Conservation (phyloP, 192 early-diverging fungal genomes). For the Podila minutissima region DNA sequence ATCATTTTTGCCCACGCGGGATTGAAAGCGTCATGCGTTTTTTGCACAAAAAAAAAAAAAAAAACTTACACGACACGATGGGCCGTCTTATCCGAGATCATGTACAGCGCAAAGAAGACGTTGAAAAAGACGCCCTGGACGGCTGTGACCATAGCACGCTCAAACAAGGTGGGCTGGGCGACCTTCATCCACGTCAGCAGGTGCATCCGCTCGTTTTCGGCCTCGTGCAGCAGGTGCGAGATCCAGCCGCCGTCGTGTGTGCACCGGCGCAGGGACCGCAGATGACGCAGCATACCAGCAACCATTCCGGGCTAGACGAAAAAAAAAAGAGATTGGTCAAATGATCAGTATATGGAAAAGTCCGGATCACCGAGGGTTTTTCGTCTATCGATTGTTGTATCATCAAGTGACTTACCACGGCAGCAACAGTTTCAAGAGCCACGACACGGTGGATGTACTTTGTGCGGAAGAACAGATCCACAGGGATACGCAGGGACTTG, state of each 20-base stretch:
- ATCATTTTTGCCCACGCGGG: background rate
- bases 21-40: background rate
- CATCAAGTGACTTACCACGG: constrained; percentile 39
- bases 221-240: constrained; percentile 88
- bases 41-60: background rate
- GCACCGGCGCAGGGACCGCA: constrained; percentile 79
- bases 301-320: constrained; percentile 84
- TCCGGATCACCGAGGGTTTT: background rate
- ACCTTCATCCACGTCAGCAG: constrained; percentile 83
- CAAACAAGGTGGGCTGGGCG: constrained; percentile 67
- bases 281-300: constrained; percentile 81
- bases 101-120: constrained; percentile 87
- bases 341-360: constrained; percentile 36
- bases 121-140: constrained; percentile 94
- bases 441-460: constrained; percentile 85
- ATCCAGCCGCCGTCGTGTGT: constrained; percentile 93
- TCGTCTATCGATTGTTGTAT: too few species aligned
- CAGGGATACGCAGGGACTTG: constrained; percentile 68
- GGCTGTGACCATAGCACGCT: constrained; percentile 73
- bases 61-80: constrained; percentile 77
- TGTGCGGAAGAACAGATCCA: constrained; percentile 76
- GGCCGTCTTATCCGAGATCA: constrained; percentile 79
- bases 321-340: constrained; percentile 17
- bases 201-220: constrained; percentile 90
- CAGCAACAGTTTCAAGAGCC: constrained; percentile 80